Conservation (phyloP, 371 early-diverging fungal species). For the Mucor plumbeus region DNA sequence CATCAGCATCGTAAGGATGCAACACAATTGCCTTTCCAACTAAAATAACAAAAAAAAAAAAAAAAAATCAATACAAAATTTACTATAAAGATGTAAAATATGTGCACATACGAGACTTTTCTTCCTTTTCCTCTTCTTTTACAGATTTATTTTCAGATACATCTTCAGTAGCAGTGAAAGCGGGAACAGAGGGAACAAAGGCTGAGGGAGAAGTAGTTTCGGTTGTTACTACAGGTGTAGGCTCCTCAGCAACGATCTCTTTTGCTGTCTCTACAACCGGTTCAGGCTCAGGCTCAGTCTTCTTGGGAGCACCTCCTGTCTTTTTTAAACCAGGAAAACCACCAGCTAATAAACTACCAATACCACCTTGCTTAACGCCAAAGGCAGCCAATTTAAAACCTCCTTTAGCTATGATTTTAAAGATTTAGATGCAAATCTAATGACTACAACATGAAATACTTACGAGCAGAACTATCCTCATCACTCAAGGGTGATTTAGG, state of each 20-base stretch:
- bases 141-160: conserved; percentile 11
- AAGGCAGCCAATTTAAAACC: conserved; percentile 72
- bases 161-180: conserved; percentile 17
- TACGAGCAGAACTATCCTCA: conserved; percentile 29
- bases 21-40: conserved; percentile 57
- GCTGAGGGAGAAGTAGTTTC: not conserved
- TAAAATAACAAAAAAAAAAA: conserved; percentile 10
- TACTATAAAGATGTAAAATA: not conserved
- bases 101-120: conserved; percentile 6
- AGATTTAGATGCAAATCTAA: conserved; percentile 1
- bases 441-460: conserved; percentile 5
- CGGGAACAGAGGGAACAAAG: conserved; percentile 18
- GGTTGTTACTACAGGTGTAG: conserved; percentile 4
- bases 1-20: conserved; percentile 63
- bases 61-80: not conserved
- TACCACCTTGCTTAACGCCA: conserved; percentile 86
- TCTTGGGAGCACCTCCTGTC: conserved; percentile 13
- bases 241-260: not conserved
- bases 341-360: conserved; percentile 79
- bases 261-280: not conserved
- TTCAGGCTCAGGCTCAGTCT: conserved; percentile 18
- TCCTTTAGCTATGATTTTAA: conserved; percentile 25
- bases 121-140: not conserved
- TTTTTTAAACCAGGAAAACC: conserved; percentile 44
- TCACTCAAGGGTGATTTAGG: conserved; percentile 25